Percentiles rank a stretch among this genome's conserved stretches.
These are phyloP conservation scores for Chamaecyparis obtusa DNA, from an alignment of 75 land plant species.

Conservation along the genomic window DNA sequence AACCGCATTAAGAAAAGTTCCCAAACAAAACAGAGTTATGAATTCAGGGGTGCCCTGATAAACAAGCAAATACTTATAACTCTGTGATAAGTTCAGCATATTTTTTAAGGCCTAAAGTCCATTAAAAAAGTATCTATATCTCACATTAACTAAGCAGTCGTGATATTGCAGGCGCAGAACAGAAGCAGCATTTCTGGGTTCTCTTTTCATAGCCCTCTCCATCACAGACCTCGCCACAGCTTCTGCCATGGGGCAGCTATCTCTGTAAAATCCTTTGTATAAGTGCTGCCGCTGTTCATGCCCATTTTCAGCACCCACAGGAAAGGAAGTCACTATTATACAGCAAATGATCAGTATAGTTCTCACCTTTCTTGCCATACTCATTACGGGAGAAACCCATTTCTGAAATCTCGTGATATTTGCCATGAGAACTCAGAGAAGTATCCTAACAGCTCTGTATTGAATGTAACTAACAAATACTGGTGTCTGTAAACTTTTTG, in stretches of 20 bases:
- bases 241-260: slow-evolving; percentile 64
- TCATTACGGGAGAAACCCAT: background rate
- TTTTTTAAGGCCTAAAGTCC: background rate
- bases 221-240: slow-evolving; percentile 38
- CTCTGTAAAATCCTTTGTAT: slow-evolving; percentile 15
- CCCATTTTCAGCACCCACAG: background rate
- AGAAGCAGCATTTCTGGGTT: slow-evolving; percentile 60
- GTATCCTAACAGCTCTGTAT: background rate
- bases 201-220: slow-evolving; percentile 35
- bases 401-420: background rate
- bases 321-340: background rate
- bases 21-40: background rate
- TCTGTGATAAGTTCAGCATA: too few species aligned
- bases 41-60: too few species aligned
- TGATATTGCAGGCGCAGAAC: slow-evolving; percentile 81
- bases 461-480: background rate
- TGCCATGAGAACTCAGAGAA: background rate
- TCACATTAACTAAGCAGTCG: slow-evolving; percentile 78
- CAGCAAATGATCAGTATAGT: background rate
- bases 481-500: background rate
- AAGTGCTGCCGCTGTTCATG: background rate
- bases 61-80: too few species aligned
- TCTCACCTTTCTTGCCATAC: background rate
- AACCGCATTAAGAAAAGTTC: background rate
- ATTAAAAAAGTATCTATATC: too few species aligned